Base-by-base conservation (phyloP, 2,329 filamentous ascomycete genomes). In the Tolypocladium ovalisporum region DNA sequence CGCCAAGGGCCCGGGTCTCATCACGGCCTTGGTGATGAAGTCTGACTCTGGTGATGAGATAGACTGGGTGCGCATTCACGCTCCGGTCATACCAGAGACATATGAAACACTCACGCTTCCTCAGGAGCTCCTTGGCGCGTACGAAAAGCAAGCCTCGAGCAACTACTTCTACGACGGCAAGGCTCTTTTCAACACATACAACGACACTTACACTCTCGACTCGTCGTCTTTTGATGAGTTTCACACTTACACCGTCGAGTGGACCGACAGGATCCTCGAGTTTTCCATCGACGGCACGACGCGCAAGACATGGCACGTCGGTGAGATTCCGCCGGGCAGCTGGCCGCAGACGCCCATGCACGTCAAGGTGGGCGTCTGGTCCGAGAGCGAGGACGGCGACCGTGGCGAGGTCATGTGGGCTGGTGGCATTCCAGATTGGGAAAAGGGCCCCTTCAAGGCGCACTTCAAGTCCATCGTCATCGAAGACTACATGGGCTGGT, bases 21-120 rank as follows among this genome's bases (percentile, higher is more conserved):
- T 94, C 61, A 91, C 87, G 71, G 88, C 86, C 57, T 78, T 88
- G 12, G 86, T 93, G 27, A 72, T 94, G 62, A 86, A 90, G 71
- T 91, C 87, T 1, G 88, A 93, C 67, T 81, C 83, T 62, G 76
- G 91, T 34, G 88, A 94, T 51, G 89, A 94, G 72, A 89, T 94
- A 60, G 68, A 70, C 60, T 71, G 68, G 68, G 67, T 68, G 56
- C 12, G 56, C 9, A 36, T 54, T 37, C 32, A 24, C 15, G n/a
- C 7, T 27, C 40, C 13, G 39, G 42, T 15, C 17, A 19, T 5
- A 19, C 1, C 37, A 34, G 19, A 19, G 4, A n/a, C 10, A 36
- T 15, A 9, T 35, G 22, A 42, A 17, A 52, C n/a, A n/a, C 24
- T 37, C 8, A 47, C n/a, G 9, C 1, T 4, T 40, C 3, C 13